Base-by-base conservation (phyloP, 768 basidiomycete species). In the Lactifluus pinguis region DNA sequence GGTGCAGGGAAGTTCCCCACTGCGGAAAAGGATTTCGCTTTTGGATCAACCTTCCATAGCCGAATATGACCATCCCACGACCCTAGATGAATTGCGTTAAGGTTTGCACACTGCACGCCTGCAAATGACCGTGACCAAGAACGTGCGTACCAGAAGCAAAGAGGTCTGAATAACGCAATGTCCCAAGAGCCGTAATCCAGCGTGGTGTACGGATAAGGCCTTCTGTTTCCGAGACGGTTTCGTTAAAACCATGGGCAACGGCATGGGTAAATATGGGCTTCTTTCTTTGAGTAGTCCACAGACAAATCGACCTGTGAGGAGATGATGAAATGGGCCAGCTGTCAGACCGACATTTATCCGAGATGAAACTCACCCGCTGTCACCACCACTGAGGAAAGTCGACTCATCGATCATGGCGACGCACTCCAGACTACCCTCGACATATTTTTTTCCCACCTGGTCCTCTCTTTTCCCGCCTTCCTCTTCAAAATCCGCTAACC, bases 351-450 rank as follows among this genome's bases (percentile, higher is more conserved):
- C 41, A 32, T 21, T 56, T 29, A 17, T 60, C 49, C 55, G 10
- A 61, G 53, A 48, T 47, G 42, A 58, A 25, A 81, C 88, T 62
- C 72, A 94, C 94, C 95, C 97, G 69, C 90, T 95, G 72, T 99
- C 95, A 4, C 97, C 97, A 1, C 95, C 95, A 64, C 85, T 95
- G 41, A 98, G 74, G 70, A 98, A 95, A 6, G 86, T 91, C 38
- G 82, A 82, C 74, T 98, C 95, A 71, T 99, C 97, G 56, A 99
- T 79, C 94, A 98, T 94, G 14, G 89, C 86, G 15, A 95, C 87
- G 65, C 86, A 87, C 58, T 98, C 95, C 53, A 98, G 77, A 67
- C 90, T 93, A 0, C 94, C 95, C 71, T 98, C 97, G 9, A 93
- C 76, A 67, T 86, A 95, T 62, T 70, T 72, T 58, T 73, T 74